A percentile compares a stretch with the other conserved stretches of the same genome.
Evolutionary conservation across 495 filamentous ascomycete species (phyloP).

Genomic region (Tricharina praecox): DNA sequence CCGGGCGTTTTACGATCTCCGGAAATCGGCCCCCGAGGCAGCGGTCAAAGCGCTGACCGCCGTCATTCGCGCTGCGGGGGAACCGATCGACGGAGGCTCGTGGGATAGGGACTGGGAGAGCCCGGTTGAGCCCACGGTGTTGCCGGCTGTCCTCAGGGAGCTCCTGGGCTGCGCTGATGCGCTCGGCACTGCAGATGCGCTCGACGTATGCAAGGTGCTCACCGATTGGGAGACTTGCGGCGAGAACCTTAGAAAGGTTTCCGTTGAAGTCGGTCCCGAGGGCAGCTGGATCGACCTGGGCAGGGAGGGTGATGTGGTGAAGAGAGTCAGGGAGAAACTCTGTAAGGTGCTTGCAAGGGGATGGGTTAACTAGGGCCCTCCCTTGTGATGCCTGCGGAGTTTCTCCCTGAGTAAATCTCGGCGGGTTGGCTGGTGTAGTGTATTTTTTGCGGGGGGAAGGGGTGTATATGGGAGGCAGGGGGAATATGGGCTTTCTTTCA

Average conservation of each 20-base stretch:
- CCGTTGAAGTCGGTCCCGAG: not conserved
- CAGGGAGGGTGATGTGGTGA: constrained; percentile 9
- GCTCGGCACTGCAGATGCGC: constrained; percentile 11
- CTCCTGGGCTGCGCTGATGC: constrained; percentile 7
- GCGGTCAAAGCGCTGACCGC: constrained; percentile 19
- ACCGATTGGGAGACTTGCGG: constrained; percentile 18
- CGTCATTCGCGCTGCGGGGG: constrained; percentile 22
- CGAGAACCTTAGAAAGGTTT: constrained; percentile 11
- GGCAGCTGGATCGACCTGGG: constrained; percentile 11
- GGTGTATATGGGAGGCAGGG: too few relatives aligned
- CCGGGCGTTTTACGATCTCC: constrained; percentile 16
- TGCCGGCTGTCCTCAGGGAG: constrained; percentile 17
- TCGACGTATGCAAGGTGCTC: constrained; percentile 23
- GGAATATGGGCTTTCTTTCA: too few relatives aligned
- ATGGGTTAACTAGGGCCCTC: too few relatives aligned
- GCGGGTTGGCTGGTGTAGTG: too few relatives aligned
- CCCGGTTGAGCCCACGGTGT: constrained; percentile 19
- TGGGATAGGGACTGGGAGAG: constrained; percentile 21
- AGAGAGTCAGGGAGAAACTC: constrained; percentile 16
- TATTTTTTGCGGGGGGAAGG: too few relatives aligned
- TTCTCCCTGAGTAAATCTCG: too few relatives aligned
- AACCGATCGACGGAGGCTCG: constrained; percentile 21
- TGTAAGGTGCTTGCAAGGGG: constrained; percentile 21
- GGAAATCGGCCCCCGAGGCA: constrained; percentile 5
- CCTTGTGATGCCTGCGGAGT: too few relatives aligned